A percentile compares a stretch with the other conserved stretches of the same genome.
phyloP scores from a whole-genome alignment of 2,329 filamentous ascomycete species.

The Cercospora brassicicola region DNA sequence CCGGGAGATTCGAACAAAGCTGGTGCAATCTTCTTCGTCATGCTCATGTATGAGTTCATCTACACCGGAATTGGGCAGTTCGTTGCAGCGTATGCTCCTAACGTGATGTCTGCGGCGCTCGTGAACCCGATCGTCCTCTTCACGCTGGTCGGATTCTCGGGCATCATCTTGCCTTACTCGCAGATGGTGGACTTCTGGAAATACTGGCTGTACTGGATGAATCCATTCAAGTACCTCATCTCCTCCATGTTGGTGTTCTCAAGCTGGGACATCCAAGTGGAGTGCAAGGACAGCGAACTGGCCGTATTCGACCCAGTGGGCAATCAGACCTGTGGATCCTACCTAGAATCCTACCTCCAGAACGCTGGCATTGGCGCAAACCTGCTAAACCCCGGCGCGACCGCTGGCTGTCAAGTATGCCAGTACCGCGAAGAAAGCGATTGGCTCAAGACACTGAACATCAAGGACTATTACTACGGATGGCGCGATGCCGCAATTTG shows the following conservation, averaged over 20 bases:
- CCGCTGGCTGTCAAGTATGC: constrained; percentile 59
- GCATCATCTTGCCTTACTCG: constrained; percentile 36
- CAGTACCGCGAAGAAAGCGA: constrained; percentile 59
- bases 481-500: constrained; percentile 66
- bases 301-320: constrained; percentile 51
- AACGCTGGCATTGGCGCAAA: constrained; percentile 48
- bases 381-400: constrained; percentile 61
- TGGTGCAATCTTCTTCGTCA: constrained; percentile 45
- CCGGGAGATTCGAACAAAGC: constrained; percentile 46
- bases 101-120: constrained; percentile 48
- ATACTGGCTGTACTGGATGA: constrained; percentile 42
- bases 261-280: constrained; percentile 44
- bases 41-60: constrained; percentile 61
- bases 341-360: constrained; percentile 55
- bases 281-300: constrained; percentile 40
- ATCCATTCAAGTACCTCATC: constrained; percentile 47
- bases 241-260: constrained; percentile 42
- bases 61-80: constrained; percentile 58
- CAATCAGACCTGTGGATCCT: constrained; percentile 58
- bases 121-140: constrained; percentile 43
- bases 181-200: constrained; percentile 39
- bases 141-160: constrained; percentile 36
- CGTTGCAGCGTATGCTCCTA: constrained; percentile 47
- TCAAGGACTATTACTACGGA: constrained; percentile 61
- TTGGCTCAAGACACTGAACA: constrained; percentile 60